Evolutionary conservation across 108 stramenopile species (phyloP).

Genomic region (Mediolabrus comicus): DNA sequence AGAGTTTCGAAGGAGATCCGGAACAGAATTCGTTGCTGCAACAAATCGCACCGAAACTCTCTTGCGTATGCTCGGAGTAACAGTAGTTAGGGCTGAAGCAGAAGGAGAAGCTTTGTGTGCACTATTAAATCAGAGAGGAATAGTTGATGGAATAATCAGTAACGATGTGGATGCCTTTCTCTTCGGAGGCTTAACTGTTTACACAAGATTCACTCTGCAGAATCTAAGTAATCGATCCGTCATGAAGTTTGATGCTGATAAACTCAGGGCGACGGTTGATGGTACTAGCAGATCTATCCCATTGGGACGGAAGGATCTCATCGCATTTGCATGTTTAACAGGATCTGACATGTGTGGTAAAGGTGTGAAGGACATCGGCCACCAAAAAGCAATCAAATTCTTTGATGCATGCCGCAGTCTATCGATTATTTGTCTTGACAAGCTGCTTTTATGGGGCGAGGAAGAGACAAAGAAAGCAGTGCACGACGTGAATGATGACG

Average conservation of each 20-base stretch:
- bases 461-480: background rate
- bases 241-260: slow-evolving; percentile 59
- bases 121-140: slow-evolving; percentile 64
- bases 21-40: slow-evolving; percentile 72
- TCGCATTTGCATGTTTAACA: slow-evolving; percentile 76
- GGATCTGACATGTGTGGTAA: slow-evolving; percentile 74
- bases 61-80: slow-evolving; percentile 79
- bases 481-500: slow-evolving; percentile 31
- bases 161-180: slow-evolving; percentile 95
- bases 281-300: slow-evolving; percentile 29
- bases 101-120: slow-evolving; percentile 97
- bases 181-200: slow-evolving; percentile 89
- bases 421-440: slow-evolving; percentile 55
- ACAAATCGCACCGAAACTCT: slow-evolving; percentile 66
- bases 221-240: slow-evolving; percentile 63
- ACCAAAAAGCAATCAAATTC: slow-evolving; percentile 74
- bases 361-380: slow-evolving; percentile 70
- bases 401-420: slow-evolving; percentile 61
- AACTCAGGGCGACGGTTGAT: slow-evolving; percentile 36
- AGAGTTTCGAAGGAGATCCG: slow-evolving; percentile 55
- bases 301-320: slow-evolving; percentile 62
- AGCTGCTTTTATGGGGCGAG: slow-evolving; percentile 60
- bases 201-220: slow-evolving; percentile 89
- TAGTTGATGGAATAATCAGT: slow-evolving; percentile 95
- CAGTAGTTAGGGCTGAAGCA: slow-evolving; percentile 87